These are phyloP conservation scores for Coniochaeta sp. DNA, from an alignment of 2,329 filamentous ascomycete genomes.

Conservation along the genomic window DNA sequence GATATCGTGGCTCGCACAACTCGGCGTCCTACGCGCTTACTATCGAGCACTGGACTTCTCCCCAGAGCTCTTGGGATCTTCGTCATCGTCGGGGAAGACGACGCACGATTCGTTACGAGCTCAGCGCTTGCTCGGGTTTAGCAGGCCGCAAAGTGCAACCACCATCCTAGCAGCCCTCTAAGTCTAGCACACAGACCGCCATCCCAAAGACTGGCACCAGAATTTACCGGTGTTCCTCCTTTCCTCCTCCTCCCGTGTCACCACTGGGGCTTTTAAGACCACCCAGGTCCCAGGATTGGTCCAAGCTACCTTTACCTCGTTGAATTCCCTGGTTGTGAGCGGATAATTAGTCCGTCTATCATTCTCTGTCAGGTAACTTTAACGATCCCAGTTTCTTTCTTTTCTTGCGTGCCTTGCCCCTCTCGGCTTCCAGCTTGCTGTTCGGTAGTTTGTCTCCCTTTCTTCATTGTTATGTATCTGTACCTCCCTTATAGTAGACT, in stretches of 20 bases:
- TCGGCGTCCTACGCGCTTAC: background rate
- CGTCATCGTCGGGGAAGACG: background rate
- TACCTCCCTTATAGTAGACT: slow-evolving; percentile 6
- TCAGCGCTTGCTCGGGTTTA: background rate
- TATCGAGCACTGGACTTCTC: background rate
- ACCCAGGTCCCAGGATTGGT: background rate
- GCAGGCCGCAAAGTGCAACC: background rate
- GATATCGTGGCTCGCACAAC: background rate
- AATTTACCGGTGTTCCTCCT: background rate
- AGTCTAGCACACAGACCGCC: slow-evolving; percentile 1
- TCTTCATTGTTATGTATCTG: slow-evolving; percentile 4
- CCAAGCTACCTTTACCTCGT: background rate
- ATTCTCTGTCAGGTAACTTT: background rate
- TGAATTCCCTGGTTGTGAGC: background rate
- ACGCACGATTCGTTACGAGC: background rate
- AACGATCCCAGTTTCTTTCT: background rate
- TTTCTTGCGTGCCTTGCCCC: slow-evolving; percentile 3
- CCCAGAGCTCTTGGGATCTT: background rate
- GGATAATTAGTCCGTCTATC: background rate
- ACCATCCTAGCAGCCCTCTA: background rate
- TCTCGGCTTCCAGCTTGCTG: slow-evolving; percentile 1
- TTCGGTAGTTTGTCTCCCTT: slow-evolving; percentile 6
- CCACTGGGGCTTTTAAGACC: background rate
- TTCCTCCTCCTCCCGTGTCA: background rate
- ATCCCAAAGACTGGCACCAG: background rate